Percentiles rank a stretch among this genome's conserved stretches.
Conservation (phyloP, 805 yeast species). For the Kluyveromyces aestuarii region DNA sequence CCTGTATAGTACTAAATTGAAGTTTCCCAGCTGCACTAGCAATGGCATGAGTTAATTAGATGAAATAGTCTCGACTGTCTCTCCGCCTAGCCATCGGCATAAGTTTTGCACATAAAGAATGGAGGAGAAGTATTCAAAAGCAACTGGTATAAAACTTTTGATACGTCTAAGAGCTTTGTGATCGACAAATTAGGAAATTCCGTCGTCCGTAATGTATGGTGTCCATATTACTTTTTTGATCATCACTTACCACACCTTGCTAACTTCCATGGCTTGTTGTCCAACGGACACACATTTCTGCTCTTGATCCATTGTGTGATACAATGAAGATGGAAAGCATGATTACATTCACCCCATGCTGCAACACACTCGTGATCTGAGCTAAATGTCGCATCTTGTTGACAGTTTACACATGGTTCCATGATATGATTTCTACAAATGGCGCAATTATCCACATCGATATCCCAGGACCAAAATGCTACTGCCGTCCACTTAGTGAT, state of each 20-base stretch:
- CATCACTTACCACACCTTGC: constrained; percentile 61
- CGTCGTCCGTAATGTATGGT: no score
- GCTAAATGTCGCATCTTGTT: constrained; percentile 60
- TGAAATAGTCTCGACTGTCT: no score
- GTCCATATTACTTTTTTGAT: no score
- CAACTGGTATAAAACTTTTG: no score
- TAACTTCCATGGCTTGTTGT: constrained; percentile 80
- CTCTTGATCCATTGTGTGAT: constrained; percentile 92
- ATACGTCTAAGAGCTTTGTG: no score
- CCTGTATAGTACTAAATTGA: background rate
- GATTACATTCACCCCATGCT: constrained; percentile 96
- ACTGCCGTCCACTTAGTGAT: constrained; percentile 98
- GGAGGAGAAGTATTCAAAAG: no score
- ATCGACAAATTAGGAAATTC: no score
- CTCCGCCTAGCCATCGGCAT: no score
- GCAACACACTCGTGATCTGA: constrained; percentile 75
- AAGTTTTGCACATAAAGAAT: no score
- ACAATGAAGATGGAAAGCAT: constrained; percentile 97
- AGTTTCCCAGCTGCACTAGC: background rate
- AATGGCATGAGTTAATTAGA: no score
- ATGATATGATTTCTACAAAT: constrained; percentile 95
- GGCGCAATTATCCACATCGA: constrained; percentile 92
- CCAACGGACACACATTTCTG: constrained; percentile 94
- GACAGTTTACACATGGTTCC: constrained; percentile 98
- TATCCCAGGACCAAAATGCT: constrained; percentile 99